A percentile compares a stretch with the other conserved stretches of the same genome.
Conservation (phyloP, 2,329 filamentous ascomycete genomes). For the Aspergillus udagawae region DNA sequence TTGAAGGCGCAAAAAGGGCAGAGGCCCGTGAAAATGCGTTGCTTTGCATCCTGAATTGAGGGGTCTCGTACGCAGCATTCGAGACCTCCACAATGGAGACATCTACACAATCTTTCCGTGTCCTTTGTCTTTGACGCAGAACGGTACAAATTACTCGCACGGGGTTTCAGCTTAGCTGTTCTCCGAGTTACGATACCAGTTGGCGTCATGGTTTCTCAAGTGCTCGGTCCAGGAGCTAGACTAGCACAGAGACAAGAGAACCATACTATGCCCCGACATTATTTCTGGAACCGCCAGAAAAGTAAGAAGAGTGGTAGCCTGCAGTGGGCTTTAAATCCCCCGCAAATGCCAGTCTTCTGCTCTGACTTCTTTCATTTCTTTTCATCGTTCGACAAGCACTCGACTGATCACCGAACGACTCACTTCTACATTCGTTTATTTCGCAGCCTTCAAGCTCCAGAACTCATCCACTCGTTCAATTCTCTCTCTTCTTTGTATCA, state of each 20-base stretch:
- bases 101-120: background rate
- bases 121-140: background rate
- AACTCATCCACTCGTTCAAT: background rate
- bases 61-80: background rate
- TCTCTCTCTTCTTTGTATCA: background rate
- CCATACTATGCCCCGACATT: background rate
- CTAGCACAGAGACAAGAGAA: background rate
- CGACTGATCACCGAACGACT: background rate
- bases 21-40: background rate
- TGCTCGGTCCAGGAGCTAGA: background rate
- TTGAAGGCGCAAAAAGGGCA: background rate
- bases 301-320: background rate
- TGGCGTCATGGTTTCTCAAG: background rate
- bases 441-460: background rate
- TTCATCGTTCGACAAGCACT: background rate
- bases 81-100: background rate
- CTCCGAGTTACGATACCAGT: background rate
- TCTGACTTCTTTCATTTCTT: background rate
- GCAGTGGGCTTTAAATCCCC: background rate
- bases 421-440: background rate
- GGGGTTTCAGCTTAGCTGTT: background rate
- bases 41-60: background rate
- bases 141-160: background rate
- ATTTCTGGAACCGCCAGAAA: background rate
- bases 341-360: background rate